Conservation (phyloP, 1,139 yeast species). For the Magnusiomyces ingens region DNA sequence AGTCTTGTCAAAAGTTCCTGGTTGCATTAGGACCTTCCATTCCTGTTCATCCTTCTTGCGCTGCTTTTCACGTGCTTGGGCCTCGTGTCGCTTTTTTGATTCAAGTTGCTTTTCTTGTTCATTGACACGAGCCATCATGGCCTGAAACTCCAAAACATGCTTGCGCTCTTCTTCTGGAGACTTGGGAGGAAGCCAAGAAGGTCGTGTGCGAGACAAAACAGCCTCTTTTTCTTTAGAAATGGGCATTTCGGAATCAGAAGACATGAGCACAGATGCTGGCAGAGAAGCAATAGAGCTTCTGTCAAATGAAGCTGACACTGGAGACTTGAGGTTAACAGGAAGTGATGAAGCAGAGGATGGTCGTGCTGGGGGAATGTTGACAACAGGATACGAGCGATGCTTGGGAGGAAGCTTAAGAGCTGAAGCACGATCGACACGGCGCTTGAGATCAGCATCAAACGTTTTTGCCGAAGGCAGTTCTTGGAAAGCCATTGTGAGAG, state of each 20-base stretch:
- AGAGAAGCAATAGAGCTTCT: neutral
- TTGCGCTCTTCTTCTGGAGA: conserved; percentile 44
- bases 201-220: conserved; percentile 47
- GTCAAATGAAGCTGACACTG: conserved; percentile 12
- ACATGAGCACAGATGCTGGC: conserved; percentile 11
- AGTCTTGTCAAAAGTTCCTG: conserved; percentile 32
- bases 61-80: conserved; percentile 27
- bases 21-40: conserved; percentile 44
- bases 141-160: conserved; percentile 52
- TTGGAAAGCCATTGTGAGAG: conserved; percentile 39
- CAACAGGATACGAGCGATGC: no score
- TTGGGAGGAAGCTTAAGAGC: no score
- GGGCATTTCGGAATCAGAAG: conserved; percentile 19
- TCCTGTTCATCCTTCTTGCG: conserved; percentile 26
- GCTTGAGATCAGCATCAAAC: neutral
- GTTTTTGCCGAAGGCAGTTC: conserved; percentile 21
- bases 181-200: conserved; percentile 64
- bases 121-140: conserved; percentile 43
- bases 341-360: neutral
- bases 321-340: neutral
- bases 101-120: conserved; percentile 21
- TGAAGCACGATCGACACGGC: conserved; percentile 6
- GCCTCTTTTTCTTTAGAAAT: conserved; percentile 28
- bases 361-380: neutral
- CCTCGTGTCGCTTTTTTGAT: conserved; percentile 28